Percentiles rank a stretch among this genome's conserved stretches.
Conservation (phyloP, 306 rosid species). For the Medicago arabica region DNA sequence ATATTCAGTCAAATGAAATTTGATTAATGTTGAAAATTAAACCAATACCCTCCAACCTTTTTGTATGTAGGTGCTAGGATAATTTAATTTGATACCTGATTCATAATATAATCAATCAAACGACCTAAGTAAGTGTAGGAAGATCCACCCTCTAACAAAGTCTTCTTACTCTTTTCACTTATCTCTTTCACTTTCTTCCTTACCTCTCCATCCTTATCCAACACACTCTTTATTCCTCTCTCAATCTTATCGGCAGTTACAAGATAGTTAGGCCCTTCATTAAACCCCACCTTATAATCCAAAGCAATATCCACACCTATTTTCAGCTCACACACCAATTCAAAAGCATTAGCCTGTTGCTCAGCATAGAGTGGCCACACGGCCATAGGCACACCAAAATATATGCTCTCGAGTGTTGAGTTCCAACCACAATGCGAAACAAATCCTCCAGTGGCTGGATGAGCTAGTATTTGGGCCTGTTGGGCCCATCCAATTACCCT, state of each 20-base stretch:
- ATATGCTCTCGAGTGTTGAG: conserved; percentile 38
- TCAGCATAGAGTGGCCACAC: conserved; percentile 54
- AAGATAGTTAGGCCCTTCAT: background rate
- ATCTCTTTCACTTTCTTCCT: conserved; percentile 41
- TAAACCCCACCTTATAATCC: conserved; percentile 10
- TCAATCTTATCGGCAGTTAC: conserved; percentile 37
- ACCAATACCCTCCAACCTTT: background rate
- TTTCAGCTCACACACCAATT: conserved; percentile 45
- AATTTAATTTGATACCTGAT: background rate
- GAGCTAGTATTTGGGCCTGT: conserved; percentile 49
- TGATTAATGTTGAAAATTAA: background rate
- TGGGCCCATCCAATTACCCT: conserved; percentile 64
- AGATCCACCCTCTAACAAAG: conserved; percentile 44
- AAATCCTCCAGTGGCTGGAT: conserved; percentile 52
- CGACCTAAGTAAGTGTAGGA: conserved; percentile 39
- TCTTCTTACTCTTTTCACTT: conserved; percentile 42
- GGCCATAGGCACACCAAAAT: conserved; percentile 59
- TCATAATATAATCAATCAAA: conserved; percentile 32
- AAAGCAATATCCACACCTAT: conserved; percentile 41
- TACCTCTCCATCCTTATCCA: conserved; percentile 40
- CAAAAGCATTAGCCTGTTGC: conserved; percentile 58
- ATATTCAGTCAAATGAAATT: no score
- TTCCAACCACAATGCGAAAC: conserved; percentile 71
- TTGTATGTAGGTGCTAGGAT: background rate
- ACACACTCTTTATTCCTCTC: conserved; percentile 46